Evolutionary conservation across 257 asterid genomes (phyloP).

Genomic region (Catharanthus roseus): DNA sequence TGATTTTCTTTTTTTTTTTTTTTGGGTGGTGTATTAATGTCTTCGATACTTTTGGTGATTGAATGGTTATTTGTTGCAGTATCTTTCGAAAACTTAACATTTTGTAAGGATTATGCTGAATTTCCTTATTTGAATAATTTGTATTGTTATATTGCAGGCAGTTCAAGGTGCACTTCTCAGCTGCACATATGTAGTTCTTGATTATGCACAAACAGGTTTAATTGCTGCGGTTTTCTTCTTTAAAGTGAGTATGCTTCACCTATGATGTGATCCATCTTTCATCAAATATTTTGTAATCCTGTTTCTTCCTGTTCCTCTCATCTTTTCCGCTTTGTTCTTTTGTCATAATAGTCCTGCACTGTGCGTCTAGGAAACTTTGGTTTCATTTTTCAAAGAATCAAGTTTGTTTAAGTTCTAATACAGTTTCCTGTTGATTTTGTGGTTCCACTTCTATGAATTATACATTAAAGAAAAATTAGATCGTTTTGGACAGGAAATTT

Average conservation of each 20-base stretch:
- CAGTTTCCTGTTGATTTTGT: background rate
- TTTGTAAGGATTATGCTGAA: slow-evolving; percentile 10
- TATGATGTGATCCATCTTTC: background rate
- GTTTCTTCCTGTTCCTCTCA: background rate
- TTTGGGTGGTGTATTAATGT: too few relatives aligned
- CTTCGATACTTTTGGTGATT: background rate
- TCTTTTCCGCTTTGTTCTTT: background rate
- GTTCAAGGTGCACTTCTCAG: slow-evolving; percentile 77
- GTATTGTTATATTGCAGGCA: slow-evolving; percentile 46
- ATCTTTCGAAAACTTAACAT: slow-evolving; percentile 4
- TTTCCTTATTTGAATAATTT: slow-evolving; percentile 19
- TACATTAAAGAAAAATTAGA: background rate
- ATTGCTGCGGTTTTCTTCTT: slow-evolving; percentile 97
- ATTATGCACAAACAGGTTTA: slow-evolving; percentile 97
- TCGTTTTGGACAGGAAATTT: background rate
- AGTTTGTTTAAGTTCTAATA: background rate
- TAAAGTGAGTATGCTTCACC: slow-evolving; percentile 49
- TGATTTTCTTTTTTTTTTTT: background rate
- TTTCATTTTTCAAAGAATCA: background rate
- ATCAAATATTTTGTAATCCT: background rate
- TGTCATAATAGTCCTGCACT: background rate
- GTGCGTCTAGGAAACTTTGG: background rate
- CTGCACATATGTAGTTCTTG: slow-evolving; percentile 79
- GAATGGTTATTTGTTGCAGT: too few relatives aligned
- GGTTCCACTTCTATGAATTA: background rate